Evolutionary conservation across 306 rosid genomes (phyloP).

Genomic region (Prunus kanzakura): DNA sequence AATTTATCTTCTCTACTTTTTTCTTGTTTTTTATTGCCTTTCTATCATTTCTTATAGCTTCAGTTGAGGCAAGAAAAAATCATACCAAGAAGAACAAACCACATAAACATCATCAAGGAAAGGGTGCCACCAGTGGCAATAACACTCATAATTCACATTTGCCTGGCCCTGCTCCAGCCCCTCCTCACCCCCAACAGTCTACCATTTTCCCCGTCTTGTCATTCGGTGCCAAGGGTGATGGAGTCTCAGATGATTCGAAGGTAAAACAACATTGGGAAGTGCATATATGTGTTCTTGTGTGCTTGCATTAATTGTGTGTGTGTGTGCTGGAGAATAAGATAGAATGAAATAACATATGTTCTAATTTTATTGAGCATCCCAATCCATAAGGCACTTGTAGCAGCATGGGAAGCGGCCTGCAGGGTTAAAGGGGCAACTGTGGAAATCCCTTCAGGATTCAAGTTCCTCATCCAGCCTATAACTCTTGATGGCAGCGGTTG

Average conservation of each 20-base stretch:
- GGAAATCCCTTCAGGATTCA: constrained; percentile 57
- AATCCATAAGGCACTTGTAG: constrained; percentile 59
- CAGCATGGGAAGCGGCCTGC: constrained; percentile 90
- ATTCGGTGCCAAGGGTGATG: constrained; percentile 84
- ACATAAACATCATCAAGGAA: constrained; percentile 43
- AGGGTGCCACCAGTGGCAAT: constrained; percentile 27
- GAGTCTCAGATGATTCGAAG: constrained; percentile 76
- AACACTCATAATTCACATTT: constrained; percentile 25
- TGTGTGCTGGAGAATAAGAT: background rate
- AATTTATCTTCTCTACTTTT: constrained; percentile 28
- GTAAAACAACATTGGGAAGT: constrained; percentile 26
- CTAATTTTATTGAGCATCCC: constrained; percentile 11
- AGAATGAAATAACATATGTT: background rate
- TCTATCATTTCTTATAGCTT: constrained; percentile 32
- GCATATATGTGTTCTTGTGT: background rate
- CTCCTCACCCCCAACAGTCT: constrained; percentile 33
- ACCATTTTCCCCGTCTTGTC: constrained; percentile 49
- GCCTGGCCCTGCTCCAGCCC: constrained; percentile 42
- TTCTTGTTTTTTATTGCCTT: constrained; percentile 33
- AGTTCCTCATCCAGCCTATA: constrained; percentile 60
- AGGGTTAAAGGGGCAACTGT: constrained; percentile 55
- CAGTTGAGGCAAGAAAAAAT: constrained; percentile 70
- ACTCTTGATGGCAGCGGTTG: constrained; percentile 79
- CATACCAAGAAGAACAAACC: constrained; percentile 39
- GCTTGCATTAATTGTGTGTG: background rate